phyloP scores from a whole-genome alignment of 129 eudicot species.

The Flaveria ramosissima region DNA sequence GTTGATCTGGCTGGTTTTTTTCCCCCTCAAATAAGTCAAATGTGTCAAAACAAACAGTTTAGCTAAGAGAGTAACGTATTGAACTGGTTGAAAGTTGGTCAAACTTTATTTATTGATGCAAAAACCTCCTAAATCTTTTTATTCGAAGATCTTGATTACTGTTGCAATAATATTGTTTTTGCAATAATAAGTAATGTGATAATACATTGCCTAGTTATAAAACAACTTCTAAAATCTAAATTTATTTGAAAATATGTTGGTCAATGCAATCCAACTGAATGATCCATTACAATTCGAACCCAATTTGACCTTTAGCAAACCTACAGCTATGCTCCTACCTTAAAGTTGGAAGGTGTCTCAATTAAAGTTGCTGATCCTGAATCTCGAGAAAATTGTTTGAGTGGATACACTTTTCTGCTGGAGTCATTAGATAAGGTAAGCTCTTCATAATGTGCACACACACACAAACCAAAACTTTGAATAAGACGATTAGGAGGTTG shows the following conservation, averaged over 20 bases:
- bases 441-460: background rate
- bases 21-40: background rate
- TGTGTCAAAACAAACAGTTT: background rate
- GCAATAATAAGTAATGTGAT: background rate
- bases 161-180: background rate
- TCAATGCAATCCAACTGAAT: background rate
- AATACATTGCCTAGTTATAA: background rate
- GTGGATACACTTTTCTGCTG: conserved; percentile 74
- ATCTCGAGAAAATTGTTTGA: conserved; percentile 77
- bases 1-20: background rate
- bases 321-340: conserved; percentile 64
- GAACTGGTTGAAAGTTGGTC: background rate
- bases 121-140: background rate
- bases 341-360: conserved; percentile 59
- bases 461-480: background rate
- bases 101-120: background rate
- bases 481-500: background rate
- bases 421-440: conserved; percentile 68
- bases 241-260: background rate
- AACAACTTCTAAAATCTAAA: background rate
- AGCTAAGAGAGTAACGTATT: background rate
- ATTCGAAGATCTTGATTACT: background rate
- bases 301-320: background rate
- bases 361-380: conserved; percentile 60
- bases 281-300: background rate